Evolutionary conservation across 306 rosid species (phyloP), one percentile per base, ranked within the genome.

Genomic region (apple (Malus domestica)): DNA sequence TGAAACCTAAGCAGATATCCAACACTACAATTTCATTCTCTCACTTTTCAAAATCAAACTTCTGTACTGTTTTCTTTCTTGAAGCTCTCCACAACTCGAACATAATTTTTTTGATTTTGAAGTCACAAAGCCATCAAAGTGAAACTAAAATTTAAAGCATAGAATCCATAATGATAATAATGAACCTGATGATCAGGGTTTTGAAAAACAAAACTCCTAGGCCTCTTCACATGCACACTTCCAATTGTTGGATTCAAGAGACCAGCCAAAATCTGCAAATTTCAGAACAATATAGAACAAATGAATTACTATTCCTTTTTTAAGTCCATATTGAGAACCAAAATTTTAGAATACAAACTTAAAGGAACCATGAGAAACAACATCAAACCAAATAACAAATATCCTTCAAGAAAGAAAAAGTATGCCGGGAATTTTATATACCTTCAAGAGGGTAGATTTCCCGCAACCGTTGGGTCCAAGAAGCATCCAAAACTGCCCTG

Each of bases 381-480:
- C 10, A 51, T n/a, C 6, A 71, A 7, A 66, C 4, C 27, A 58
- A 45, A 20, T 27, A 44, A 79, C 15, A 11, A 27, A 25, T 20
- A 61, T 44, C 67, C 23, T 57, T 59, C 54, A 59, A 38, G 40
- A 33, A 58, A 38, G 76, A 59, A 72, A 72, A 51, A 58, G 22
- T 13, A 45, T 16, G 14, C 10, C 25, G 8, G 67, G 27, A 52
- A 71, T 42, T 45, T 4, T 42, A 14, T 18, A 61, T 82, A 91
- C 97, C 93, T 92, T 92, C 86, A 92, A 78, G 79, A 89, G 95
- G 78, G 97, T 92, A 72, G 97, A 92, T 88, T 92, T 92, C 35
- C 97, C 96, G 7, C 96, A 89, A 45, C 97, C 97, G 74, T 92
- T 92, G 71, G 97, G 93, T 71, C 97, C 97, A 78, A 92, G 96